Evolutionary conservation across 345 rosid species (phyloP).

Genomic region (Euphorbia pulcherrima): DNA sequence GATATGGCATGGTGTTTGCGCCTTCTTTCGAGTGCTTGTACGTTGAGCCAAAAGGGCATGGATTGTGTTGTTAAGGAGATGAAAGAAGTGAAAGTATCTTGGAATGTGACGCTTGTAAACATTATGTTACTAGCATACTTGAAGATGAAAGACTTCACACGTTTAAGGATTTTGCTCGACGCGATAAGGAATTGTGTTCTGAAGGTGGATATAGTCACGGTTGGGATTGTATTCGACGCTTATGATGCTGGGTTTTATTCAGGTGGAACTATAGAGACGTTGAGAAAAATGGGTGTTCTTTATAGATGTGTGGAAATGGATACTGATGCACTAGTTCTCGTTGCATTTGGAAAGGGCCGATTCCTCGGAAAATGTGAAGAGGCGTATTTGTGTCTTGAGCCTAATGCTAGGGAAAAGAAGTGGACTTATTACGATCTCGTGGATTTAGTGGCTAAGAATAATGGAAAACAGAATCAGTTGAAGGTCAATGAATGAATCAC

Average conservation of each 20-base stretch:
- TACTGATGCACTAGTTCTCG: slow-evolving; percentile 54
- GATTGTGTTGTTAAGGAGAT: slow-evolving; percentile 45
- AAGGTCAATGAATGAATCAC: not conserved
- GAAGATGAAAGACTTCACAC: slow-evolving; percentile 54
- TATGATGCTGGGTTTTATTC: slow-evolving; percentile 36
- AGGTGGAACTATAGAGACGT: slow-evolving; percentile 35
- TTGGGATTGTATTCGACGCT: slow-evolving; percentile 56
- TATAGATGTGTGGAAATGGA: slow-evolving; percentile 41
- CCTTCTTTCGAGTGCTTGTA: slow-evolving; percentile 56
- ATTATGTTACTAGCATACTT: slow-evolving; percentile 44
- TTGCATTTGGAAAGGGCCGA: slow-evolving; percentile 53
- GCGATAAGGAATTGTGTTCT: slow-evolving; percentile 28
- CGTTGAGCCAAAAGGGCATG: slow-evolving; percentile 59
- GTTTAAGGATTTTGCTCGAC: slow-evolving; percentile 33
- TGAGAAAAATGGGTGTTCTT: slow-evolving; percentile 54
- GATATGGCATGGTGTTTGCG: slow-evolving; percentile 59
- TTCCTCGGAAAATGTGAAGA: slow-evolving; percentile 53
- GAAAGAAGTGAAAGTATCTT: slow-evolving; percentile 46
- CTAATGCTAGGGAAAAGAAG: slow-evolving; percentile 26
- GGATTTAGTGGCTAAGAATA: slow-evolving; percentile 32
- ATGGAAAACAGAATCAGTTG: not conserved
- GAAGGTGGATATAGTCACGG: slow-evolving; percentile 60
- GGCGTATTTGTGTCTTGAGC: slow-evolving; percentile 32
- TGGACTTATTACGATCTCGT: slow-evolving; percentile 49
- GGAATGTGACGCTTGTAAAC: slow-evolving; percentile 49